phyloP scores from a whole-genome alignment of 2,329 filamentous ascomycete genomes.

The Penicillium decumbens region DNA sequence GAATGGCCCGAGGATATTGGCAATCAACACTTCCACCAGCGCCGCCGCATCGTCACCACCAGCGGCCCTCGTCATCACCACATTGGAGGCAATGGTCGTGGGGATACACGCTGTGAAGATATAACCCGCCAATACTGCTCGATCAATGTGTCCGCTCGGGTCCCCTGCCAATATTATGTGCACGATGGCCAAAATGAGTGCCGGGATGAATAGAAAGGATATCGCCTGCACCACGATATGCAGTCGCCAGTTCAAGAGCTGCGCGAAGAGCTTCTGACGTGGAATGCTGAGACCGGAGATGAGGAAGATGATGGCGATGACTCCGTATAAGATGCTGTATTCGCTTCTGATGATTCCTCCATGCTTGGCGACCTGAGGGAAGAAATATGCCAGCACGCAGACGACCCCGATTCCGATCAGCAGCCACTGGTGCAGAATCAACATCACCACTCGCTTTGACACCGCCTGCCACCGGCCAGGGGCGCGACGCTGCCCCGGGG shows the following conservation, averaged over 20 bases:
- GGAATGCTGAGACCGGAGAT: constrained; percentile 66
- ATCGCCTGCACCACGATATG: constrained; percentile 64
- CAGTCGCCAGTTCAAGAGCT: constrained; percentile 63
- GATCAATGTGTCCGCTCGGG: constrained; percentile 50
- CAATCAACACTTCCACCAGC: constrained; percentile 65
- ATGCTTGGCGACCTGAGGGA: constrained; percentile 49
- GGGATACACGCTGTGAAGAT: constrained; percentile 64
- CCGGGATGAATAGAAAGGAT: constrained; percentile 63
- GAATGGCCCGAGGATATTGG: constrained; percentile 65
- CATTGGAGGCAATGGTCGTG: constrained; percentile 68
- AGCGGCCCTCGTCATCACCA: constrained; percentile 66
- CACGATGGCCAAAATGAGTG: constrained; percentile 55
- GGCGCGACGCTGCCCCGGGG: not conserved
- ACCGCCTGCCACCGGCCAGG: constrained; percentile 8
- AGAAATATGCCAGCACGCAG: constrained; percentile 52
- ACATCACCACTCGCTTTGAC: constrained; percentile 20
- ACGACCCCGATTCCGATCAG: constrained; percentile 57
- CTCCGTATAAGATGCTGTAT: constrained; percentile 59
- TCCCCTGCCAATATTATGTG: constrained; percentile 49
- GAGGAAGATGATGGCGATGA: constrained; percentile 65
- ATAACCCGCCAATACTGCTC: constrained; percentile 63
- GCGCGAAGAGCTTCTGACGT: constrained; percentile 56
- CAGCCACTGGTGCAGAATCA: constrained; percentile 57
- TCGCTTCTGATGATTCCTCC: constrained; percentile 40
- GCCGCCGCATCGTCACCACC: constrained; percentile 63